These are phyloP conservation scores for Hyaloscypha hepaticicola DNA, from an alignment of 495 filamentous ascomycete species.

Conservation along the genomic window DNA sequence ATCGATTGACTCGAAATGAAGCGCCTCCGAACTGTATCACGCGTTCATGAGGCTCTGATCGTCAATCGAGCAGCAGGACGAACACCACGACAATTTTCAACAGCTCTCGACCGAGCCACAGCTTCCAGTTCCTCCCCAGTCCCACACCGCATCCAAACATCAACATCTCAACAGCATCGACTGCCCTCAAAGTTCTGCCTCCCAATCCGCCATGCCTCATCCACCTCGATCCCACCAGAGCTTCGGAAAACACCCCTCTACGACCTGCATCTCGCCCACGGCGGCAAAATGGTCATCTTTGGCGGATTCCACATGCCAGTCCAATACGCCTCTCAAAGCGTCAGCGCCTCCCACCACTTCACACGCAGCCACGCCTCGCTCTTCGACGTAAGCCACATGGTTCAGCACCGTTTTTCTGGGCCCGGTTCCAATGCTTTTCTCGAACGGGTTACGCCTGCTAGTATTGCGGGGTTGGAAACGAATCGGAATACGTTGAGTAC, in stretches of 20 bases:
- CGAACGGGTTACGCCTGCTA: constrained; percentile 74
- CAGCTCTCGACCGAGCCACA: constrained; percentile 33
- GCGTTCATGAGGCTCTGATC: constrained; percentile 30
- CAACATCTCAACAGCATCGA: constrained; percentile 4
- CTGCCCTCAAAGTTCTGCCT: not conserved
- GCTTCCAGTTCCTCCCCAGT: not conserved
- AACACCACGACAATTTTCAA: constrained; percentile 20
- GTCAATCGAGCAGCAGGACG: constrained; percentile 4
- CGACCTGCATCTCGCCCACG: constrained; percentile 74
- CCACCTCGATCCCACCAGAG: constrained; percentile 1
- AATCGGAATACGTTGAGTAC: constrained; percentile 75
- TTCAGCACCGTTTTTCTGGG: constrained; percentile 66
- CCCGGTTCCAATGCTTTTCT: constrained; percentile 76
- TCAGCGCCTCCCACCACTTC: constrained; percentile 81
- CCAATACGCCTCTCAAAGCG: constrained; percentile 72
- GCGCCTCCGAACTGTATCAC: constrained; percentile 31
- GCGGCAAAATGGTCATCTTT: constrained; percentile 96
- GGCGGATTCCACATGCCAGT: constrained; percentile 93
- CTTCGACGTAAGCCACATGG: constrained; percentile 86
- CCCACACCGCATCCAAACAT: constrained; percentile 6
- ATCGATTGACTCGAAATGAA: constrained; percentile 39
- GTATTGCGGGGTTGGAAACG: constrained; percentile 52
- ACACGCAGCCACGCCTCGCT: constrained; percentile 83
- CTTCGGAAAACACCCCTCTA: constrained; percentile 76
- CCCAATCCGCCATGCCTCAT: constrained; percentile 22